phyloP scores from a whole-genome alignment of 2,329 filamentous ascomycete genomes.

The Diaporthe velutina region DNA sequence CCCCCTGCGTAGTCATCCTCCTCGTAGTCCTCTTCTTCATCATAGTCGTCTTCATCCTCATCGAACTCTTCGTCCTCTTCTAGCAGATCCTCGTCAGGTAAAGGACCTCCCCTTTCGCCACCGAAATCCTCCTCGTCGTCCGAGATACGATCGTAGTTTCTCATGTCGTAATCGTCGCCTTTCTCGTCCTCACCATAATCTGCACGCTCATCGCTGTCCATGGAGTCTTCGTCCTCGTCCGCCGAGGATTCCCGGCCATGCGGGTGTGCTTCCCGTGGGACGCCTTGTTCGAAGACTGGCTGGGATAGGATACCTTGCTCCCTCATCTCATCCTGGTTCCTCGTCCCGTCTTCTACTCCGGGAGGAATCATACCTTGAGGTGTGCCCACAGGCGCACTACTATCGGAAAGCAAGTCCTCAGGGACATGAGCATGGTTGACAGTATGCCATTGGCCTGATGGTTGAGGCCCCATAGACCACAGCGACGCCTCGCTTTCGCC shows the following conservation, averaged over 20 bases:
- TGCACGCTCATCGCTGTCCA: constrained; percentile 44
- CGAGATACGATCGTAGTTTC: constrained; percentile 48
- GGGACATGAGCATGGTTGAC: constrained; percentile 28
- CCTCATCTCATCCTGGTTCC: constrained; percentile 37
- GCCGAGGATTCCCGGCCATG: constrained; percentile 38
- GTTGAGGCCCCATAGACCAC: constrained; percentile 37
- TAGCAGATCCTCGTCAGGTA: constrained; percentile 39
- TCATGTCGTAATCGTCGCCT: constrained; percentile 49
- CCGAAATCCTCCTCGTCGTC: constrained; percentile 45
- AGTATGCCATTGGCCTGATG: constrained; percentile 33
- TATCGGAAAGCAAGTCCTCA: constrained; percentile 33
- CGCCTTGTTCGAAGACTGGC: constrained; percentile 37
- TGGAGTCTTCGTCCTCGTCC: constrained; percentile 42
- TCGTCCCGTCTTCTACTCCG: constrained; percentile 38
- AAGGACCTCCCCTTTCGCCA: constrained; percentile 35
- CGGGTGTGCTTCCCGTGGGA: constrained; percentile 32
- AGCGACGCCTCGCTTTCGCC: constrained; percentile 33
- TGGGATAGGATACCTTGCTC: constrained; percentile 32
- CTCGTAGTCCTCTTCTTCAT: constrained; percentile 44
- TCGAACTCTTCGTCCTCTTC: constrained; percentile 40
- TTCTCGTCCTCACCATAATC: constrained; percentile 47
- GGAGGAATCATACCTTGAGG: constrained; percentile 38
- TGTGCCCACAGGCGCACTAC: not conserved
- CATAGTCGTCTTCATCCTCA: constrained; percentile 39
- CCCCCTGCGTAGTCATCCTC: constrained; percentile 39